Evolutionary conservation across 2,329 filamentous ascomycete genomes (phyloP), one percentile per base, ranked within the genome.

Genomic region (Colletotrichum higginsianum): DNA sequence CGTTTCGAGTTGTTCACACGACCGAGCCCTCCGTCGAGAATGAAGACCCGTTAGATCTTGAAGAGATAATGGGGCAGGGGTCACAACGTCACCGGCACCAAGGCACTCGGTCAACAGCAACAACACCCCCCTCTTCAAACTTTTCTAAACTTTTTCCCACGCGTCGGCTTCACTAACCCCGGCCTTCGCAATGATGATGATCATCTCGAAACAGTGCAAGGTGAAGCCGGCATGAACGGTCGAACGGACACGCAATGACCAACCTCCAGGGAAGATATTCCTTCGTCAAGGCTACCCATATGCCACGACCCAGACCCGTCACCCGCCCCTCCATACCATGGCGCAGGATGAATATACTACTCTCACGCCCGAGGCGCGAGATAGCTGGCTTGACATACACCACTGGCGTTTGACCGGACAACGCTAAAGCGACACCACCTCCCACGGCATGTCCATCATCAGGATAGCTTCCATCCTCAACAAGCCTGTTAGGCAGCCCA

Each of bases 331-430:
- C 64, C 58, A 57, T 46, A 44, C 58, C 46, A 40, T 68, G 58
- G 40, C 21, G 30, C 42, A 38, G 11, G 57, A 58, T 44, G 18
- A 11, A 16, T 30, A 44, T 9, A 42, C 38, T 72, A 69, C 21
- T 16, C 42, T 68, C 65, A 72, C 69, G 40, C 69, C 67, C 60
- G 55, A 23, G 65, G 69, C 21, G 69, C 55, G 40, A 49, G n/a
- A 3, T 21, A 9, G 30, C 12, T 26, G 15, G 2, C 23, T 52
- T 13, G 40, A 18, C 35, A 44, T 40, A 62, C 66, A 55, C 69
- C 65, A 46, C 11, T 62, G 69, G 65, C 23, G 69, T 68, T 58
- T 23, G 62, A 49, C 4, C 4, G 15, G 23, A 53, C 38, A 18
- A 66, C 26, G 61, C 26, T 49, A 16, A 23, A 68, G 49, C 13